Evolutionary conservation across 2,329 filamentous ascomycete genomes (phyloP), one percentile per base, ranked within the genome.

Genomic region (Pseudogymnoascus sp.): DNA sequence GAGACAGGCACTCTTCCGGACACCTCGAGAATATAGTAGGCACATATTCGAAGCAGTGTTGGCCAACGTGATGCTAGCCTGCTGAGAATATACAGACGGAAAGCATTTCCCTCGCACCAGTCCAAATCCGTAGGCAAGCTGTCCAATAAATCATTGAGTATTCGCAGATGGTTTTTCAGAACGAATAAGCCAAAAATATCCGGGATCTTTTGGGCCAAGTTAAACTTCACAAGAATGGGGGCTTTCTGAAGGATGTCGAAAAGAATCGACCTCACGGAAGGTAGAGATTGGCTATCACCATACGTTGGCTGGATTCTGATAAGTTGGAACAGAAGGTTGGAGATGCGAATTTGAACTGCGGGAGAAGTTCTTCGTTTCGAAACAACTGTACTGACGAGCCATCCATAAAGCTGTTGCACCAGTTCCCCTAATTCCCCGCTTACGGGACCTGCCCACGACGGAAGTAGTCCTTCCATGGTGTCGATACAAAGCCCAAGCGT

Each of bases 21-120:
- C 0, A 88, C 90, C 71, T 97, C 94, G 66, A 97, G 96, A 19
- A 97, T 91, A 71, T 94, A 88, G 71, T 96, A 99, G 15, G 95
- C 88, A 65, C 90, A 91, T 64, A 88, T 84, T 58, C 92, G 86
- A 41, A 96, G 79, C 18, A 97, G 78, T 0, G 92, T 95, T 61
- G 90, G 85, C 89, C 92, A 97, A 57, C 78, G 76, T 28, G 90
- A 89, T 21, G 89, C 94, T 61, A 99, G 75, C 60, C 84, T 84
- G 1, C 88, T 83, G 9, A 97, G 75, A 7, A 90, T 82, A 63
- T 89, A 82, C 2, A 97, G 75, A 5, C 94, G 85, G 64, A 95
- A 82, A 0, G 90, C 89, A 65, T 97, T 92, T 0, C 91, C 92
- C 72, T 96, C 92, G 10, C 79, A 74, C 72, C 85, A 86, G 30